These are phyloP conservation scores for Fusarium decemcellulare DNA, from an alignment of 2,329 filamentous ascomycete genomes.

Conservation along the genomic window DNA sequence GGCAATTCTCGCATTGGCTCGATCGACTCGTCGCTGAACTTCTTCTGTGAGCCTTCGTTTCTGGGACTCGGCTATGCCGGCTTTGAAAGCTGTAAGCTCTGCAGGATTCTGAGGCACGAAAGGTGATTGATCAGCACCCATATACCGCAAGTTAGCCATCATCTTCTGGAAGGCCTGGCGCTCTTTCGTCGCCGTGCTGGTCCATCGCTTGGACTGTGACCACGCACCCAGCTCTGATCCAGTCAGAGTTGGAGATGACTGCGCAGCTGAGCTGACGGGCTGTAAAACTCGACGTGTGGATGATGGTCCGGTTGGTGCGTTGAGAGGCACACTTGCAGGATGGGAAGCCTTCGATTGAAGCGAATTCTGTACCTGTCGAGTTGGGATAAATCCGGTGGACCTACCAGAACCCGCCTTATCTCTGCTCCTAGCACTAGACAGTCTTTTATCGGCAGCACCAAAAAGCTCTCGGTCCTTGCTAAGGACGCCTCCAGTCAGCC, in stretches of 20 bases:
- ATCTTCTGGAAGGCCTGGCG: conserved; percentile 54
- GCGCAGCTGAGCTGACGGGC: conserved; percentile 21
- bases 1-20: conserved; percentile 30
- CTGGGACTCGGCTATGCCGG: conserved; percentile 47
- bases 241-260: conserved; percentile 7
- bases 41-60: conserved; percentile 43
- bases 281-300: conserved; percentile 20
- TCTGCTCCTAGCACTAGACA: conserved; percentile 2
- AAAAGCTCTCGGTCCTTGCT: conserved; percentile 27
- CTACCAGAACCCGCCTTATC: conserved; percentile 26
- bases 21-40: conserved; percentile 42
- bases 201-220: conserved; percentile 58
- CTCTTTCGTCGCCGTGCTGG: conserved; percentile 52
- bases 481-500: conserved; percentile 32
- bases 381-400: conserved; percentile 32
- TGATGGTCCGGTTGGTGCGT: conserved; percentile 28
- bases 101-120: conserved; percentile 53
- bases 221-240: conserved; percentile 47
- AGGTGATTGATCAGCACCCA: conserved; percentile 55
- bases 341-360: neutral
- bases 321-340: conserved; percentile 6
- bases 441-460: conserved; percentile 3
- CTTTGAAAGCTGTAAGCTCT: conserved; percentile 52
- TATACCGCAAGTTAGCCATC: conserved; percentile 52
- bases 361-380: conserved; percentile 29